Conservation (phyloP, 192 early-diverging fungal genomes). For the Backusella morwellensis region DNA sequence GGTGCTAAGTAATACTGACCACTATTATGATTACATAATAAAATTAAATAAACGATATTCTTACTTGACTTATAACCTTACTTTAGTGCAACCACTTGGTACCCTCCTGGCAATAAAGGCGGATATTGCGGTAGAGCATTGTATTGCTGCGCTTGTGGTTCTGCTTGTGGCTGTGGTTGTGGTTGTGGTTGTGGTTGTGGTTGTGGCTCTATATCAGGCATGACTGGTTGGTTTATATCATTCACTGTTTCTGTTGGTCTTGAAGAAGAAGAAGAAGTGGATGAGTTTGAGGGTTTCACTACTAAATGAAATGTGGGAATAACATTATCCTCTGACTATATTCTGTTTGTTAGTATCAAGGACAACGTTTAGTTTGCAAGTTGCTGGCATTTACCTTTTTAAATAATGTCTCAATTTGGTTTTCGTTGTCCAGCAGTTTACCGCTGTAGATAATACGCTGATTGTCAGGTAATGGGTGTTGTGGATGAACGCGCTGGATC, state of each 20-base stretch:
- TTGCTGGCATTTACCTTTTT: conserved; percentile 12
- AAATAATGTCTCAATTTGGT: conserved; percentile 16
- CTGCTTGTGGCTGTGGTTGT: background rate
- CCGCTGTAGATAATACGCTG: conserved; percentile 38
- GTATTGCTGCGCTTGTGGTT: background rate
- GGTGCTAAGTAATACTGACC: conserved; percentile 33
- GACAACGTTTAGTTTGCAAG: background rate
- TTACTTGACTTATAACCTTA: background rate
- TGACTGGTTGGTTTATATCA: background rate
- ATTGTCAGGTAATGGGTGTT: conserved; percentile 20
- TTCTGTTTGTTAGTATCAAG: background rate
- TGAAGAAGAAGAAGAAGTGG: background rate
- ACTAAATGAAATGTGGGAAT: conserved; percentile 37
- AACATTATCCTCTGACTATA: conserved; percentile 13
- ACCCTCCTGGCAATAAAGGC: conserved; percentile 24
- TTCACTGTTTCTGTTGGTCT: background rate
- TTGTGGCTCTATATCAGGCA: background rate
- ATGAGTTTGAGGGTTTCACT: conserved; percentile 29
- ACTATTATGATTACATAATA: background rate
- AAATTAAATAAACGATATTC: background rate
- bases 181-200: background rate
- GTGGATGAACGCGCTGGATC: conserved; percentile 29
- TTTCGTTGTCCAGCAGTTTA: conserved; percentile 27
- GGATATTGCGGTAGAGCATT: background rate
- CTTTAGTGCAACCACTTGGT: conserved; percentile 28